phyloP scores from a whole-genome alignment of 2,329 filamentous ascomycete genomes.

The Epichloe glyceriae region DNA sequence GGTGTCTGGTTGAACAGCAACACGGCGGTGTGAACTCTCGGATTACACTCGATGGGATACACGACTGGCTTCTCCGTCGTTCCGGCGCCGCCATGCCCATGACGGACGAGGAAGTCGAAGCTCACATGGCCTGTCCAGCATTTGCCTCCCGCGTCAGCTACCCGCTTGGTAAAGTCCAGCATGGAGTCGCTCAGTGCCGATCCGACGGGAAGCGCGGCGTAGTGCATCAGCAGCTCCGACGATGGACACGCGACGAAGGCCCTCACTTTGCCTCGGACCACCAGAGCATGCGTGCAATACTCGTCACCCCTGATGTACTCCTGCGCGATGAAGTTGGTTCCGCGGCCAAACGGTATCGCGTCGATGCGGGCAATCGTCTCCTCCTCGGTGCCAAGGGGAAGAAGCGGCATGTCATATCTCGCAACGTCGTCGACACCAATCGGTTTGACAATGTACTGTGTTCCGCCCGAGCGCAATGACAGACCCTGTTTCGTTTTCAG shows the following conservation, averaged over 20 bases:
- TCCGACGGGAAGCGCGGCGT: constrained; percentile 41
- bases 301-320: constrained; percentile 50
- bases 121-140: constrained; percentile 1
- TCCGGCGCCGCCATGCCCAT: constrained; percentile 8
- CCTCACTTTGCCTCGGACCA: constrained; percentile 51
- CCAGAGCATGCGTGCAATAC: constrained; percentile 58
- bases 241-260: constrained; percentile 56
- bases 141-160: constrained; percentile 37
- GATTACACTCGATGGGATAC: constrained; percentile 61
- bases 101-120: constrained; percentile 1
- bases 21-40: constrained; percentile 54
- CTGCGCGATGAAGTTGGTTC: constrained; percentile 49
- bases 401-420: constrained; percentile 48
- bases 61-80: constrained; percentile 17
- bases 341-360: constrained; percentile 27
- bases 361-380: constrained; percentile 44
- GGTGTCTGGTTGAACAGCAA: constrained; percentile 40
- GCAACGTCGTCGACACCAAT: constrained; percentile 48
- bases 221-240: constrained; percentile 51
- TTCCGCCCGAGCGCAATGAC: constrained; percentile 14
- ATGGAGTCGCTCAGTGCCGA: constrained; percentile 45
- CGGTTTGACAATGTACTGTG: constrained; percentile 52
- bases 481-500: constrained; percentile 24
- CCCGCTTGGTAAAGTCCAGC: constrained; percentile 48
- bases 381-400: constrained; percentile 40